Evolutionary conservation across 306 rosid genomes (phyloP).

Genomic region (Rubus idaeus): DNA sequence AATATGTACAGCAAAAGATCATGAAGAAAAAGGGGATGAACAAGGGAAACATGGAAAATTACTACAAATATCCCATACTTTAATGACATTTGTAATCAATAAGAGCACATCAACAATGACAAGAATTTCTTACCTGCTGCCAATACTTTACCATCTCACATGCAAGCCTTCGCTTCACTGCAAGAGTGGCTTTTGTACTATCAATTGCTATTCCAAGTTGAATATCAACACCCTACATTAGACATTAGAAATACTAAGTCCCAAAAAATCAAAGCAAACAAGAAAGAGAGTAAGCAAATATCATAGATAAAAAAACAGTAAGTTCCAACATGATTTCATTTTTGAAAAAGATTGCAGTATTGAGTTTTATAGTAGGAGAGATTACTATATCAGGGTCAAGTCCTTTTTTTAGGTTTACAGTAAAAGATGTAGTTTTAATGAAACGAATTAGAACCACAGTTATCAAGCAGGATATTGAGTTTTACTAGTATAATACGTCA

Average conservation of each 20-base stretch:
- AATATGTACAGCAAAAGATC: background rate
- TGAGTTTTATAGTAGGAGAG: background rate
- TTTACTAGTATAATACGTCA: background rate
- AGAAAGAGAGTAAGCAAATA: background rate
- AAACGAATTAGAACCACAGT: background rate
- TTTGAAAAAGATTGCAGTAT: background rate
- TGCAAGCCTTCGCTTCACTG: conserved; percentile 97
- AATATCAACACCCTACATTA: conserved; percentile 80
- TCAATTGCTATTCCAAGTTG: conserved; percentile 98
- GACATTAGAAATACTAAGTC: conserved; percentile 19
- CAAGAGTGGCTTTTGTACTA: conserved; percentile 97
- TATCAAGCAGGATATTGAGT: background rate
- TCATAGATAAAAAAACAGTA: background rate
- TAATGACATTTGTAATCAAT: background rate
- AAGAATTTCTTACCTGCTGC: conserved; percentile 73
- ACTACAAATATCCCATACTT: background rate
- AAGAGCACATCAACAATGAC: background rate
- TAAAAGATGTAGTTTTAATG: background rate
- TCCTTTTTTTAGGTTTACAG: background rate
- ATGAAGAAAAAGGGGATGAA: background rate
- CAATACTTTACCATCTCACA: conserved; percentile 98
- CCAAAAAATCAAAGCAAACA: conserved; percentile 4
- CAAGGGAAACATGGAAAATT: background rate
- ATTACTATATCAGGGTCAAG: background rate
- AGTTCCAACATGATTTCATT: background rate